These are phyloP conservation scores for Metschnikowia kofuensis DNA, from an alignment of 805 yeast species.

Conservation along the genomic window DNA sequence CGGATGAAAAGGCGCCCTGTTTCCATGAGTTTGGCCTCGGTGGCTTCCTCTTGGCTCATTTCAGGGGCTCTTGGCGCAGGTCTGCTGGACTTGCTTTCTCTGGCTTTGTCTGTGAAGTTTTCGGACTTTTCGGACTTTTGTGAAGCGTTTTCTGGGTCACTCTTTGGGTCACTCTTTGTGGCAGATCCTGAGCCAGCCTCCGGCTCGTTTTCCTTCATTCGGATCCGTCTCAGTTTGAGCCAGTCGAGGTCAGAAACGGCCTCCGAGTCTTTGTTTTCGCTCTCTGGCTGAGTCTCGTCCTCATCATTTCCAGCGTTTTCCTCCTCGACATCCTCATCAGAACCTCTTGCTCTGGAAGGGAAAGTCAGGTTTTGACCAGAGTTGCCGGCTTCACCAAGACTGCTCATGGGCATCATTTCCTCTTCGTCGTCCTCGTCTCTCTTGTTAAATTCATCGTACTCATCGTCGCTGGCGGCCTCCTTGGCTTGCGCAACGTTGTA, in stretches of 20 bases:
- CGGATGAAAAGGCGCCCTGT: constrained; percentile 87
- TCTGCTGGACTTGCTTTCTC: no score
- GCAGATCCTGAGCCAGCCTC: background rate
- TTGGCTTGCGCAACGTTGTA: constrained; percentile 37
- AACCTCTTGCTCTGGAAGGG: no score
- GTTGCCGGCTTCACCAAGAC: background rate
- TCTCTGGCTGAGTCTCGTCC: constrained; percentile 33
- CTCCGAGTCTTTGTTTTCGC: constrained; percentile 28
- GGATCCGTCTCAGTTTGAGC: constrained; percentile 71
- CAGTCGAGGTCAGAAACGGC: constrained; percentile 76
- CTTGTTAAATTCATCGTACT: constrained; percentile 45
- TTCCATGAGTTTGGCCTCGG: constrained; percentile 49
- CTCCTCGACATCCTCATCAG: background rate
- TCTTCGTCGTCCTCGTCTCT: constrained; percentile 44
- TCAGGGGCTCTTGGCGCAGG: no score
- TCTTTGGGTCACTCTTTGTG: no score
- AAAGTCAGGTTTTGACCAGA: background rate
- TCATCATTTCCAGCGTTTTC: constrained; percentile 12
- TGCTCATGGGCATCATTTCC: constrained; percentile 43
- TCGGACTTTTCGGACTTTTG: no score
- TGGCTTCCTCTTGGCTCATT: constrained; percentile 43
- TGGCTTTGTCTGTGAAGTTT: no score
- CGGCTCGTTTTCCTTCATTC: constrained; percentile 48
- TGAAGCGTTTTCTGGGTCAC: no score
- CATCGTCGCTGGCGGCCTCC: constrained; percentile 50